Evolutionary conservation across 73 alveolate genomes (phyloP).

Genomic region (Durusdinium trenchii): DNA sequence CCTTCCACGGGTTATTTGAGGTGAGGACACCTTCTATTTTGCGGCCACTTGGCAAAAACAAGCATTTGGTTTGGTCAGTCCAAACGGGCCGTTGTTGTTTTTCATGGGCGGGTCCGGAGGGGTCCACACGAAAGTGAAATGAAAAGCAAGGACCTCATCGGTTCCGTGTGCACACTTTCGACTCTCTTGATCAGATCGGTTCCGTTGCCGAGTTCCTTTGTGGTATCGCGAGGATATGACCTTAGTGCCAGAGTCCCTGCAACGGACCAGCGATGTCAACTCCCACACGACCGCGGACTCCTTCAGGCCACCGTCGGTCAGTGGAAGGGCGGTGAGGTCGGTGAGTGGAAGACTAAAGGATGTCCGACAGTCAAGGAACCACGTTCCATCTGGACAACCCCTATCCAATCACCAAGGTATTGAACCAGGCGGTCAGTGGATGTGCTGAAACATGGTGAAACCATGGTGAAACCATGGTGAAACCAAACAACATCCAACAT

Average conservation of each 20-base stretch:
- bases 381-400: too few species aligned
- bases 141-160: background rate
- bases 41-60: slow-evolving; percentile 25
- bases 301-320: too few species aligned
- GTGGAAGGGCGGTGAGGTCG: too few species aligned
- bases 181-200: background rate
- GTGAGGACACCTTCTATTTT: slow-evolving; percentile 67
- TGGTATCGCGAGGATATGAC: slow-evolving; percentile 29
- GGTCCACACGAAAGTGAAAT: background rate
- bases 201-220: background rate
- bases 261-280: background rate
- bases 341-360: too few species aligned
- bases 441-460: too few species aligned
- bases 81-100: background rate
- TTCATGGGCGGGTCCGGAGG: background rate
- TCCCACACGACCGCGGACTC: too few species aligned
- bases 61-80: background rate
- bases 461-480: too few species aligned
- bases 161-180: background rate
- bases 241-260: slow-evolving; percentile 33
- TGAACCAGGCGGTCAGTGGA: too few species aligned
- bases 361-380: too few species aligned
- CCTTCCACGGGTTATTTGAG: background rate
- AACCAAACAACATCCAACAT: too few species aligned
- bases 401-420: too few species aligned